phyloP scores from a whole-genome alignment of 1,284 basidiomycete genomes.

The Sparassis latifolia region DNA sequence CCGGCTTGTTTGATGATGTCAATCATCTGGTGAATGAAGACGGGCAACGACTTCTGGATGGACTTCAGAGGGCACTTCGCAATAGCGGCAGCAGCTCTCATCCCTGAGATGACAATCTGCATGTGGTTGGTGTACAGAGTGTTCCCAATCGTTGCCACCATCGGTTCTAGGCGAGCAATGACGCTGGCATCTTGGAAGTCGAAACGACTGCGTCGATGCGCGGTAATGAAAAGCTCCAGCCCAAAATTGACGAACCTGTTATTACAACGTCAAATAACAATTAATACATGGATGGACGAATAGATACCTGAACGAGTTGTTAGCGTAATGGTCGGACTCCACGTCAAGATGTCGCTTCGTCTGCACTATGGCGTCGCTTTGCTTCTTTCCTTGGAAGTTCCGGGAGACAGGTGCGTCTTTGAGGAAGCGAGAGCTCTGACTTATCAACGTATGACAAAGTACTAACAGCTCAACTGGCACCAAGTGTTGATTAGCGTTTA shows the following conservation, averaged over 20 bases:
- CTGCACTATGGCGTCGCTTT: slow-evolving; percentile 65
- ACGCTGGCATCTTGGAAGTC: slow-evolving; percentile 73
- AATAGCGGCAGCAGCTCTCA: slow-evolving; percentile 81
- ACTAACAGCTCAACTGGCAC: slow-evolving; percentile 69
- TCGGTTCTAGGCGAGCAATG: slow-evolving; percentile 77
- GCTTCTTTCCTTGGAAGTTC: slow-evolving; percentile 28
- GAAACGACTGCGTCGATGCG: slow-evolving; percentile 81
- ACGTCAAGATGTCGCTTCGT: slow-evolving; percentile 58
- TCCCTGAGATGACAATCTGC: slow-evolving; percentile 72
- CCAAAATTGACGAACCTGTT: slow-evolving; percentile 89
- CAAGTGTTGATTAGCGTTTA: slow-evolving; percentile 80
- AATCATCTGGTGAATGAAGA: slow-evolving; percentile 84
- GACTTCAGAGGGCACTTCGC: slow-evolving; percentile 81
- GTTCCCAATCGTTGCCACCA: slow-evolving; percentile 88
- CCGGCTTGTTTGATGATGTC: slow-evolving; percentile 82
- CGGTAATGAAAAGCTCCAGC: slow-evolving; percentile 87
- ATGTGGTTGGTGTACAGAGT: slow-evolving; percentile 85
- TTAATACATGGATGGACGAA: slow-evolving; percentile 2
- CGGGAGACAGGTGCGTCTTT: slow-evolving; percentile 43
- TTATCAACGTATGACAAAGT: slow-evolving; percentile 87
- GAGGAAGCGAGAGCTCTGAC: slow-evolving; percentile 83
- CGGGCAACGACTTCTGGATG: slow-evolving; percentile 73
- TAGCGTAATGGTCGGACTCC: slow-evolving; percentile 68
- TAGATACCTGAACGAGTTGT: slow-evolving; percentile 76
- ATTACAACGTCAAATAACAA: not conserved